Conservation (phyloP, 768 basidiomycete genomes). For the Boletus subcaerulescens region DNA sequence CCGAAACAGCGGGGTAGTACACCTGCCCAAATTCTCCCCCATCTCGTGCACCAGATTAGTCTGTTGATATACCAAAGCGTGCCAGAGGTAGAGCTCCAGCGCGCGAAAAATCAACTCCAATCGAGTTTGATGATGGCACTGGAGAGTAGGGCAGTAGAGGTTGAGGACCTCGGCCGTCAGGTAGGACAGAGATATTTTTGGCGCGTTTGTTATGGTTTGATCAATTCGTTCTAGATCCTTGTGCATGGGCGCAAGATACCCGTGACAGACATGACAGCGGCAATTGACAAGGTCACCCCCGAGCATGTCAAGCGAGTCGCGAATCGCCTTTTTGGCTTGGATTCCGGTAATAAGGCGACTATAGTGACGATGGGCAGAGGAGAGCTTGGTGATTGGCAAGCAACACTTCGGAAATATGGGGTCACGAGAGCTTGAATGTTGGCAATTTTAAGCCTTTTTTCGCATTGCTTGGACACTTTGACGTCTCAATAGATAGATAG, state of each 20-base stretch:
- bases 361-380: slow-evolving; percentile 83
- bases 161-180: slow-evolving; percentile 91
- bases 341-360: slow-evolving; percentile 64
- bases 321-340: slow-evolving; percentile 64
- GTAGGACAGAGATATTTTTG: slow-evolving; percentile 33
- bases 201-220: neutral
- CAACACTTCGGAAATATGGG: slow-evolving; percentile 67
- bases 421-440: slow-evolving; percentile 37
- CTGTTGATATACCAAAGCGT: slow-evolving; percentile 69
- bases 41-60: slow-evolving; percentile 87
- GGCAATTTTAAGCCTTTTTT: neutral
- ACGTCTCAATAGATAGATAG: neutral
- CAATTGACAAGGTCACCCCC: slow-evolving; percentile 73
- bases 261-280: slow-evolving; percentile 85
- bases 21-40: slow-evolving; percentile 69
- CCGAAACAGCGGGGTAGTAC: slow-evolving; percentile 58
- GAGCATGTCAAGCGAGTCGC: slow-evolving; percentile 76
- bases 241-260: slow-evolving; percentile 85
- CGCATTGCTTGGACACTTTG: neutral
- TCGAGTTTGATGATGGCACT: slow-evolving; percentile 92
- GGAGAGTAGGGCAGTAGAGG: slow-evolving; percentile 80
- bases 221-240: slow-evolving; percentile 51
- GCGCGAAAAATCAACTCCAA: slow-evolving; percentile 96
- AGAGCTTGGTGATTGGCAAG: slow-evolving; percentile 65
- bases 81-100: slow-evolving; percentile 64